phyloP scores from a whole-genome alignment of 805 yeast genomes.

The Barnettozyma siamensis region DNA sequence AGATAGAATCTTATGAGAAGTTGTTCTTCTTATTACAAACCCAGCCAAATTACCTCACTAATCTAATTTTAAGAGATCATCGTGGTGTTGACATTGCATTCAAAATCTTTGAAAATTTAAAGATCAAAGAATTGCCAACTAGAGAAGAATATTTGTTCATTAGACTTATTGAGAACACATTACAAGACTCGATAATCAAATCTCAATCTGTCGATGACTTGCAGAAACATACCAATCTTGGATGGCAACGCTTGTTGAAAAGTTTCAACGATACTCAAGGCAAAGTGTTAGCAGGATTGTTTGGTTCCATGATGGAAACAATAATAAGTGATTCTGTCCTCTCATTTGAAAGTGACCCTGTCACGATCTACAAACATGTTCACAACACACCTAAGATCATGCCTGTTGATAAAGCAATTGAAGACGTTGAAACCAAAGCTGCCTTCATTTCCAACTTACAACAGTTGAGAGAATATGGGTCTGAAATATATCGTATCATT shows the following conservation, averaged over 20 bases:
- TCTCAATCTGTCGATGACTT: conserved; percentile 26
- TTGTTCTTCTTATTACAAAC: conserved; percentile 80
- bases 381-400: conserved; percentile 33
- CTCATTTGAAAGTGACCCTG: conserved; percentile 79
- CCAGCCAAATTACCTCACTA: conserved; percentile 64
- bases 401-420: conserved; percentile 66
- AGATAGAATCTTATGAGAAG: conserved; percentile 68
- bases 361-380: conserved; percentile 42
- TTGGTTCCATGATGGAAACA: conserved; percentile 33
- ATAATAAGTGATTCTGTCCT: conserved; percentile 33
- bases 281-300: conserved; percentile 26
- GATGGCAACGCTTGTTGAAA: conserved; percentile 40
- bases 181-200: conserved; percentile 31
- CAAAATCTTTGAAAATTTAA: conserved; percentile 22
- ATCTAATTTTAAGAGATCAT: conserved; percentile 38
- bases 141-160: conserved; percentile 23
- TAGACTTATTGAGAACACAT: conserved; percentile 21
- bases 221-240: conserved; percentile 15
- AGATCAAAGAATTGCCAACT: conserved; percentile 23
- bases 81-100: conserved; percentile 25
- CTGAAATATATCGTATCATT: conserved; percentile 52
- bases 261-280: conserved; percentile 35
- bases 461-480: conserved; percentile 62
- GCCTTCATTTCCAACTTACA: conserved; percentile 72
- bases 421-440: conserved; percentile 65